Conservation (phyloP, 1,139 yeast species). For the Debaryomyces sp. region DNA sequence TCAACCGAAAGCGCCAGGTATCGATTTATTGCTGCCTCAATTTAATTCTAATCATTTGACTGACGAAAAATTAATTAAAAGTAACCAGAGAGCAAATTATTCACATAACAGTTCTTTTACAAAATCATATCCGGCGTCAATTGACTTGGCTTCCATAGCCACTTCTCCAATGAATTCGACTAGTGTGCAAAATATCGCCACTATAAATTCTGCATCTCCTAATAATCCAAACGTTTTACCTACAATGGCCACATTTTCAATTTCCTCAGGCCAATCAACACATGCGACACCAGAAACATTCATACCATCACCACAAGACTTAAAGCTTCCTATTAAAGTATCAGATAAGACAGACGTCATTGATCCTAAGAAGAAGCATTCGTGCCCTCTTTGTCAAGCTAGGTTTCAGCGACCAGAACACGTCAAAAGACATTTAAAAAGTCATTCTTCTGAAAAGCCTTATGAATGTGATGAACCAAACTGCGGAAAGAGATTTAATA, state of each 20-base stretch:
- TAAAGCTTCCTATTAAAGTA: constrained; percentile 26
- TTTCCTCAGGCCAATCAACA: constrained; percentile 10
- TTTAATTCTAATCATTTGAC: constrained; percentile 15
- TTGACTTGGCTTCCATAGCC: constrained; percentile 38
- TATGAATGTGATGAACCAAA: constrained; percentile 70
- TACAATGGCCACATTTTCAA: constrained; percentile 42
- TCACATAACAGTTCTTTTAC: constrained; percentile 26
- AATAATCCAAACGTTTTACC: constrained; percentile 28
- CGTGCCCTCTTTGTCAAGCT: constrained; percentile 76
- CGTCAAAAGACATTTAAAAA: constrained; percentile 84
- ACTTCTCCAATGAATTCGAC: constrained; percentile 14
- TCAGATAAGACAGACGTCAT: constrained; percentile 31
- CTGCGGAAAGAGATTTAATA: constrained; percentile 78
- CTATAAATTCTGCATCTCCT: constrained; percentile 3
- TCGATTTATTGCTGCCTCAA: constrained; percentile 35
- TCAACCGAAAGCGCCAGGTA: constrained; percentile 10
- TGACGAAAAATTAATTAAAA: constrained; percentile 12
- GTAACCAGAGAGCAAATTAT: constrained; percentile 7
- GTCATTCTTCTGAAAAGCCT: constrained; percentile 88
- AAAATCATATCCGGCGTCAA: constrained; percentile 42
- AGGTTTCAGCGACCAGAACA: constrained; percentile 90
- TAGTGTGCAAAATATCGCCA: not conserved
- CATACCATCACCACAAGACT: constrained; percentile 19
- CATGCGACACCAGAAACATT: constrained; percentile 6
- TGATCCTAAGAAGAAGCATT: constrained; percentile 67